Conservation (phyloP, 2,329 filamentous ascomycete genomes). For the Alternaria arborescens region DNA sequence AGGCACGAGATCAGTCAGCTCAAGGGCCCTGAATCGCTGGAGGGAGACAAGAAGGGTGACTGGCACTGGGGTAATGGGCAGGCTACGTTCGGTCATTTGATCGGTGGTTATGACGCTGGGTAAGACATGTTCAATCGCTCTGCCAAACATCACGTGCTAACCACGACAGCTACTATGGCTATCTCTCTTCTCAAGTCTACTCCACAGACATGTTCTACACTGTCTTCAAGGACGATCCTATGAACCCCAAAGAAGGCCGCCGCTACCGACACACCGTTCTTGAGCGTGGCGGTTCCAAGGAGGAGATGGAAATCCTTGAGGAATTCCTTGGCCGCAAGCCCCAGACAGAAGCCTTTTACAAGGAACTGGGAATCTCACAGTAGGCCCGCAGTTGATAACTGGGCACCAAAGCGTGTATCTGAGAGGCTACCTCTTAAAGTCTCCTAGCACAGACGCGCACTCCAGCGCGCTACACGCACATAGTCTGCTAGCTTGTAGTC, state of each 20-base stretch:
- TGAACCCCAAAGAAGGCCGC: slow-evolving; percentile 77
- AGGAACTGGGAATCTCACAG: slow-evolving; percentile 68
- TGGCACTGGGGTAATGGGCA: slow-evolving; percentile 77
- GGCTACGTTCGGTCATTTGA: slow-evolving; percentile 82
- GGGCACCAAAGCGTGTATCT: too few relatives aligned
- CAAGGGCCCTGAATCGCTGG: slow-evolving; percentile 75
- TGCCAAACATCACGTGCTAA: background rate
- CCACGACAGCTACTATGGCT: slow-evolving; percentile 68
- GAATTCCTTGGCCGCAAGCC: slow-evolving; percentile 81
- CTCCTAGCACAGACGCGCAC: too few relatives aligned
- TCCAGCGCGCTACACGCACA: too few relatives aligned
- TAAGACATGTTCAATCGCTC: slow-evolving; percentile 25
- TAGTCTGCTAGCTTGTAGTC: too few relatives aligned
- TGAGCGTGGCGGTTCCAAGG: slow-evolving; percentile 78
- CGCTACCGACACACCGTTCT: slow-evolving; percentile 81
- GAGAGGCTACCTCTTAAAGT: too few relatives aligned
- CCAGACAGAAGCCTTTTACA: slow-evolving; percentile 80
- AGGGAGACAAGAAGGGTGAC: slow-evolving; percentile 49
- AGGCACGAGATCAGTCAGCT: slow-evolving; percentile 75
- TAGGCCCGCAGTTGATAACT: slow-evolving; percentile 11
- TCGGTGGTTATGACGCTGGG: slow-evolving; percentile 84
- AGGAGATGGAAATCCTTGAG: slow-evolving; percentile 81
- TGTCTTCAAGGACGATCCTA: slow-evolving; percentile 79
- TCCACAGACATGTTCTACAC: slow-evolving; percentile 86
- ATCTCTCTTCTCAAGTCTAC: slow-evolving; percentile 76